These are phyloP conservation scores for Phialemoniopsis sp. DNA, from an alignment of 2,329 filamentous ascomycete genomes.

Conservation along the genomic window DNA sequence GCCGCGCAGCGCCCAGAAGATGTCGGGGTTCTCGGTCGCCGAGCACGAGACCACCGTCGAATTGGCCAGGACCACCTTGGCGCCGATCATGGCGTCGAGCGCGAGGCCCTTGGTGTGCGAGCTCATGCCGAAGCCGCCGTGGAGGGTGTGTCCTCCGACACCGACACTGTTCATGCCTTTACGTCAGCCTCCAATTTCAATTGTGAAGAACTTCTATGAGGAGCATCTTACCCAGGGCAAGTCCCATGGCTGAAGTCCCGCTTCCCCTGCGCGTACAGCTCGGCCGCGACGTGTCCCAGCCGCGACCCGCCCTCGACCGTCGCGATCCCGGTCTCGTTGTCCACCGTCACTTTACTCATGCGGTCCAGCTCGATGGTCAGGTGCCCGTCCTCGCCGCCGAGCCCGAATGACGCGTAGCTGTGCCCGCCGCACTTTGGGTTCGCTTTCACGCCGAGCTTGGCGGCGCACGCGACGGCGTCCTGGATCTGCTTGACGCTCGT, in stretches of 20 bases:
- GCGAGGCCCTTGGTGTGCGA: slow-evolving; percentile 29
- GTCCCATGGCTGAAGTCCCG: slow-evolving; percentile 46
- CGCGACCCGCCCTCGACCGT: slow-evolving; percentile 43
- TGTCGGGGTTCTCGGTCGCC: slow-evolving; percentile 26
- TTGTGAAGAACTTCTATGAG: too few species aligned
- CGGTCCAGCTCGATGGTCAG: slow-evolving; percentile 41
- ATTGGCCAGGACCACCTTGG: slow-evolving; percentile 30
- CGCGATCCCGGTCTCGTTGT: slow-evolving; percentile 32
- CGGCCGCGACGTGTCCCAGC: slow-evolving; percentile 39
- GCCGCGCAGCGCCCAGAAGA: slow-evolving; percentile 39
- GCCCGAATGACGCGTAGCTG: slow-evolving; percentile 43
- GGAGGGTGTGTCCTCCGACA: slow-evolving; percentile 30
- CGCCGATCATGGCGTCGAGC: slow-evolving; percentile 27
- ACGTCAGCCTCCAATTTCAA: too few species aligned
- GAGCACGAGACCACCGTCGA: slow-evolving; percentile 22
- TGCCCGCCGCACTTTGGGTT: slow-evolving; percentile 47
- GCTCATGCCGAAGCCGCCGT: slow-evolving; percentile 32
- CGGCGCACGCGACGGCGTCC: slow-evolving; percentile 40
- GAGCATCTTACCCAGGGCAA: slow-evolving; percentile 42
- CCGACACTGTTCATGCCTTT: slow-evolving; percentile 23
- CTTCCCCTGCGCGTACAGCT: slow-evolving; percentile 29
- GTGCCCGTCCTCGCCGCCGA: slow-evolving; percentile 42
- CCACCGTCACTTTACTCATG: slow-evolving; percentile 36
- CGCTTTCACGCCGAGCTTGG: slow-evolving; percentile 34
- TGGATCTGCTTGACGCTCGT: slow-evolving; percentile 36